These are phyloP conservation scores for Exophiala sp. DNA, from an alignment of 2,329 filamentous ascomycete genomes.

Conservation along the genomic window DNA sequence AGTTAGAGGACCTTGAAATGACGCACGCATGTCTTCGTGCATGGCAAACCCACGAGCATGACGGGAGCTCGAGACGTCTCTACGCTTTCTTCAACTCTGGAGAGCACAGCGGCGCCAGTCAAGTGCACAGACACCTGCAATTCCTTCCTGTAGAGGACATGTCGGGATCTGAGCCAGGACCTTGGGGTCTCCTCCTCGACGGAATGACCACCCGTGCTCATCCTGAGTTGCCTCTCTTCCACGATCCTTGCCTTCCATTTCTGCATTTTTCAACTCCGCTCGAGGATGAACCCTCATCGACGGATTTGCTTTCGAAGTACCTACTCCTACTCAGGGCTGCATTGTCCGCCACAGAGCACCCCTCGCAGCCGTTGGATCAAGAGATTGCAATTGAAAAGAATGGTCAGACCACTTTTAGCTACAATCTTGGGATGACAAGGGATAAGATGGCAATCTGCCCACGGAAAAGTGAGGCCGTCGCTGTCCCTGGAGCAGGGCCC, in stretches of 20 bases:
- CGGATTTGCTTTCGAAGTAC: conserved; percentile 38
- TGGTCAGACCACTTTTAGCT: conserved; percentile 45
- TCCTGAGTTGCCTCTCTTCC: conserved; percentile 46
- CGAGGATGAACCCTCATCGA: conserved; percentile 2
- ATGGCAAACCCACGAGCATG: conserved; percentile 33
- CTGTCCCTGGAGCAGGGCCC: conserved; percentile 37
- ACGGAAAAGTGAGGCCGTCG: conserved; percentile 44
- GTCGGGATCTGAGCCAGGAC: conserved; percentile 27
- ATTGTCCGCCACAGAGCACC: conserved; percentile 22
- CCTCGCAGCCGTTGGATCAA: conserved; percentile 8
- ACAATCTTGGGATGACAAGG: conserved; percentile 57
- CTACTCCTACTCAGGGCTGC: conserved; percentile 41
- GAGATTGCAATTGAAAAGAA: conserved; percentile 15
- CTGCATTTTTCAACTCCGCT: conserved; percentile 25
- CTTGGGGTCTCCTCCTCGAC: conserved; percentile 53
- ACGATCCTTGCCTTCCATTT: conserved; percentile 39
- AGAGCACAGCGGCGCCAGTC: conserved; percentile 47
- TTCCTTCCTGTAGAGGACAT: conserved; percentile 48
- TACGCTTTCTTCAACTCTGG: conserved; percentile 52
- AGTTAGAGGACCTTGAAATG: conserved; percentile 40
- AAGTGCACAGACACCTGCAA: conserved; percentile 47
- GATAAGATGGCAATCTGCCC: conserved; percentile 54
- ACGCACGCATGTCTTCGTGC: conserved; percentile 41
- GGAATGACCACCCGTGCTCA: conserved; percentile 29
- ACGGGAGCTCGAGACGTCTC: conserved; percentile 28